A percentile compares a stretch with the other conserved stretches of the same genome.
phyloP scores from a whole-genome alignment of 148 eudicot species.

The Chenopodium album region DNA sequence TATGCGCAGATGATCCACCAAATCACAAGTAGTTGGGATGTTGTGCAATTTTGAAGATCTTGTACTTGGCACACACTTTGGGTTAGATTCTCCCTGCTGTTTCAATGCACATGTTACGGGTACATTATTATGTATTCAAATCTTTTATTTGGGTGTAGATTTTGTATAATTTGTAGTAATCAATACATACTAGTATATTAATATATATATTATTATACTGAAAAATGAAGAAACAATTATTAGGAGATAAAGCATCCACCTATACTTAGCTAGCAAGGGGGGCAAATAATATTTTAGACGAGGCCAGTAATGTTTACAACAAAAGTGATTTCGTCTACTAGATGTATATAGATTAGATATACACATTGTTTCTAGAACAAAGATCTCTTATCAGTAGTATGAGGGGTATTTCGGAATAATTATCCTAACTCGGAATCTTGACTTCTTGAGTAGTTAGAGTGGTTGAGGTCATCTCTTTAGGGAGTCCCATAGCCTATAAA shows the following conservation, averaged over 20 bases:
- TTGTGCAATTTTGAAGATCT: conserved; percentile 25
- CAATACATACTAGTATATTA: not conserved
- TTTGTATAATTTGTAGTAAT: not conserved
- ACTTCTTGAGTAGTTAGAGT: no score
- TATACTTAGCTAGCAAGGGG: conserved; percentile 16
- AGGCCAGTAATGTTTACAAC: not conserved
- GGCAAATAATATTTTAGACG: not conserved
- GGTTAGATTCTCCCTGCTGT: conserved; percentile 27
- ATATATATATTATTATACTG: not conserved
- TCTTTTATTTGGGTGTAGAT: not conserved
- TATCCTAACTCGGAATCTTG: no score
- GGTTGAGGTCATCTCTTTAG: no score
- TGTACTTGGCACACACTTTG: conserved; percentile 30
- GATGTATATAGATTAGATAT: no score
- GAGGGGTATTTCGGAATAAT: no score
- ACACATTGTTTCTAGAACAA: no score
- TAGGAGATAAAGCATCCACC: not conserved
- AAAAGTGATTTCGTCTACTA: not conserved
- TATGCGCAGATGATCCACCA: conserved; percentile 24
- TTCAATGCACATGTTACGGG: conserved; percentile 19
- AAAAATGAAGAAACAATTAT: conserved; percentile 6
- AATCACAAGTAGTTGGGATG: conserved; percentile 35
- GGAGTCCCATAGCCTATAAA: no score
- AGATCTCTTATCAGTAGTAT: no score
- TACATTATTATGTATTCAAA: not conserved